Evolutionary conservation across 164 flowering plant genomes (phyloP).

Genomic region (Warburgia ugandensis): DNA sequence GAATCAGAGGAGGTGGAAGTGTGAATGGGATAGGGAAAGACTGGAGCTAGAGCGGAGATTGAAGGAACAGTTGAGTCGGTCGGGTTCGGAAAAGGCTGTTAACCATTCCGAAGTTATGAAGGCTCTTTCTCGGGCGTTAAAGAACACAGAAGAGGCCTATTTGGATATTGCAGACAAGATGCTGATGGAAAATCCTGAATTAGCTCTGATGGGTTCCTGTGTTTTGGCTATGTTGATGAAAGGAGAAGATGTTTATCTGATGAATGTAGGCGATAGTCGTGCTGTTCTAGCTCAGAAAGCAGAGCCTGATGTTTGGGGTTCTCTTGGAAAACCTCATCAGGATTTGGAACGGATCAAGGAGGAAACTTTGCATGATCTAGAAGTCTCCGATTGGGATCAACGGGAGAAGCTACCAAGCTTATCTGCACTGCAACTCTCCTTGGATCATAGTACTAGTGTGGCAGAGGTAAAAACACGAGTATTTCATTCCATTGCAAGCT

Average conservation of each 20-base stretch:
- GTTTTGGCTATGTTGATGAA: conserved; percentile 80
- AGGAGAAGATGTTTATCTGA: conserved; percentile 68
- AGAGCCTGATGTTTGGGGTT: conserved; percentile 26
- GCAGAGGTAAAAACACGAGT: conserved; percentile 52
- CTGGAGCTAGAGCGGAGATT: conserved; percentile 28
- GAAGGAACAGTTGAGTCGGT: conserved; percentile 27
- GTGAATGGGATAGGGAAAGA: conserved; percentile 39
- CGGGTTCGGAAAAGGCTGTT: conserved; percentile 18
- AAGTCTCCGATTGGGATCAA: conserved; percentile 23
- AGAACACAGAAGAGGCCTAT: conserved; percentile 63
- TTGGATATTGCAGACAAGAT: conserved; percentile 62
- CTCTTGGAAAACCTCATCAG: conserved; percentile 20
- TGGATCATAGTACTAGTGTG: conserved; percentile 56
- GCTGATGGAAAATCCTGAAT: conserved; percentile 65
- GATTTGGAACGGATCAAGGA: conserved; percentile 44
- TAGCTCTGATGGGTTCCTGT: conserved; percentile 91
- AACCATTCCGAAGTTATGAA: conserved; percentile 57
- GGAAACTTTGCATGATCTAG: conserved; percentile 31
- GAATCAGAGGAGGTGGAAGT: conserved; percentile 30
- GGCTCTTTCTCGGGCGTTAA: conserved; percentile 62
- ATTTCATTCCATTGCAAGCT: no score
- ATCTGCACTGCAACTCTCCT: conserved; percentile 49
- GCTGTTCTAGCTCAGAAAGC: conserved; percentile 46
- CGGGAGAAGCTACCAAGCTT: conserved; percentile 17
- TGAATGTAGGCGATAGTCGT: conserved; percentile 83